These are phyloP conservation scores for Candida corydali DNA, from an alignment of 805 yeast species.

Conservation along the genomic window DNA sequence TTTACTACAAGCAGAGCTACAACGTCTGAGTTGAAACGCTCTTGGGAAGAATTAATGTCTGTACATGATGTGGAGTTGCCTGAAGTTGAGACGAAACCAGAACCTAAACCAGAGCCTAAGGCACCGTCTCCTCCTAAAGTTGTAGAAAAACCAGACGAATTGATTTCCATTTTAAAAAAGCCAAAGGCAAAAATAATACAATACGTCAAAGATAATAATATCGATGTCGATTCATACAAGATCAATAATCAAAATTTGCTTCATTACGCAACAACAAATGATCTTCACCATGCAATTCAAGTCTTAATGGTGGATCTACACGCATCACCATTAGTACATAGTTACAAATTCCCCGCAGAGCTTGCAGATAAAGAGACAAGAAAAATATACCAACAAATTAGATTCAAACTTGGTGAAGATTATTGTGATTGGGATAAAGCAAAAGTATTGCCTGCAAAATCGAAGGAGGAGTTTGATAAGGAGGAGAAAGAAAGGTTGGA, in stretches of 20 bases:
- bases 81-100: conserved; percentile 20
- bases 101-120: conserved; percentile 14
- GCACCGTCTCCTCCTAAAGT: conserved; percentile 12
- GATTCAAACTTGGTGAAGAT: conserved; percentile 65
- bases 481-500: conserved; percentile 33
- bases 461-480: conserved; percentile 53
- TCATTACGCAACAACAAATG: conserved; percentile 72
- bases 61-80: conserved; percentile 56
- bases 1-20: conserved; percentile 91
- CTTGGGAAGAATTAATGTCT: conserved; percentile 77
- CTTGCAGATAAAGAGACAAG: conserved; percentile 46
- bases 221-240: conserved; percentile 44
- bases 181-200: conserved; percentile 68
- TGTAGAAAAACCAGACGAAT: conserved; percentile 44
- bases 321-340: conserved; percentile 63
- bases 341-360: conserved; percentile 71
- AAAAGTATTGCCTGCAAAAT: conserved; percentile 56
- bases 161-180: conserved; percentile 58
- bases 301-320: conserved; percentile 59
- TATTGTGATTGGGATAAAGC: conserved; percentile 67
- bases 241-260: conserved; percentile 69
- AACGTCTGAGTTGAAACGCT: conserved; percentile 67
- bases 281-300: conserved; percentile 62
- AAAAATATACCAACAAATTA: conserved; percentile 62
- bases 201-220: conserved; percentile 54